Percentiles rank a stretch among this genome's conserved stretches.
These are phyloP conservation scores for Phytophthora multivora DNA, from an alignment of 352 stramenopile genomes.

Conservation along the genomic window DNA sequence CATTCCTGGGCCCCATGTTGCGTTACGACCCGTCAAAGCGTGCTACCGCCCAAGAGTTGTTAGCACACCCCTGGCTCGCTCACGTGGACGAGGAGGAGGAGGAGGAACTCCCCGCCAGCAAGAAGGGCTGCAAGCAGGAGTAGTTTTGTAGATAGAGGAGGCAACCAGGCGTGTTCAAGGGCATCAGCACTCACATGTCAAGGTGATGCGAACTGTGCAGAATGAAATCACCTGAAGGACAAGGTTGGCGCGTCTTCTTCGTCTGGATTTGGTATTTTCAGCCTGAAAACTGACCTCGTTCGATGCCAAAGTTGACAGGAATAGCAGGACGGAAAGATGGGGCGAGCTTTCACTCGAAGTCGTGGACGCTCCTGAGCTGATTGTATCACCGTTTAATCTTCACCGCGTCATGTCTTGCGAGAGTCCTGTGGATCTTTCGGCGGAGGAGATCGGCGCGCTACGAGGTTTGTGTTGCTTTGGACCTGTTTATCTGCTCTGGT, in stretches of 20 bases:
- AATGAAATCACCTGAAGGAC: slow-evolving; percentile 20
- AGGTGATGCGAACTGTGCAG: slow-evolving; percentile 5
- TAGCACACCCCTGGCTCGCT: slow-evolving; percentile 95
- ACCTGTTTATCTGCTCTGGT: no score
- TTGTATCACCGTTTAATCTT: slow-evolving; percentile 7
- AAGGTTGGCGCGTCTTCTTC: slow-evolving; percentile 10
- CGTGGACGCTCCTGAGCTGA: neutral
- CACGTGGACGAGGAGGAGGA: slow-evolving; percentile 26
- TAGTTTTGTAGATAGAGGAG: slow-evolving; percentile 35
- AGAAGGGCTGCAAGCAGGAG: neutral
- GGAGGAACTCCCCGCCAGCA: slow-evolving; percentile 3
- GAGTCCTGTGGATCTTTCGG: slow-evolving; percentile 52
- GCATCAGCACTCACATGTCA: neutral
- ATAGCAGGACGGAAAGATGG: slow-evolving; percentile 25
- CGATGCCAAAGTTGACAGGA: slow-evolving; percentile 19
- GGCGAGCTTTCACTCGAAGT: slow-evolving; percentile 3
- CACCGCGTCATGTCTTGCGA: slow-evolving; percentile 28
- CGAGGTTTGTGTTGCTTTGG: slow-evolving; percentile 43
- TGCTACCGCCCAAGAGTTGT: slow-evolving; percentile 92
- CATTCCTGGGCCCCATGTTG: slow-evolving; percentile 96
- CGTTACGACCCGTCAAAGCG: slow-evolving; percentile 86
- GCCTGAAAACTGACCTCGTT: slow-evolving; percentile 15
- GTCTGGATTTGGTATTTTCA: slow-evolving; percentile 26
- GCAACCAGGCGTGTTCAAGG: neutral
- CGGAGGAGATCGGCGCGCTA: slow-evolving; percentile 76